Evolutionary conservation across 2,329 filamentous ascomycete genomes (phyloP), one percentile per base, ranked within the genome.

Genomic region (Lasiodiplodia theobromae): DNA sequence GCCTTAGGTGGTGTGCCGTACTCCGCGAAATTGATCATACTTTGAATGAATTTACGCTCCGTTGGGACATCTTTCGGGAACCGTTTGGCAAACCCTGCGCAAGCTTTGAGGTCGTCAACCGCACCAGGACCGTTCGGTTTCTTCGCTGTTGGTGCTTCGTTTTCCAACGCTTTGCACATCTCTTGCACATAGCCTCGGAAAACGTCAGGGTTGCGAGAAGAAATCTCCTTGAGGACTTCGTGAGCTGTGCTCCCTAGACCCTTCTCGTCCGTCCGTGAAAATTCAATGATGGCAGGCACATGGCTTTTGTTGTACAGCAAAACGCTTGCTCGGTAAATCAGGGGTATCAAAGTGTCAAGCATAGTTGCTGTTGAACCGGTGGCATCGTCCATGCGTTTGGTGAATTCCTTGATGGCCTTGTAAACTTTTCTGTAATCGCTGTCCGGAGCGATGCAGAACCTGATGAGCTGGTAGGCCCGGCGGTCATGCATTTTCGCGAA

Each of bases 221-320:
- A 98, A 37, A 98, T 97, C 76, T 97, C 92, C 74, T 93, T 95
- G 58, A 98, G 86, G 66, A 98, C 86, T 75, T 97, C 92, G 75
- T 97, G 94, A 1, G 96, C 95, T 16, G 92, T 89, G 23, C 87
- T 83, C 6, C 91, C 92, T 60, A 97, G 84, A 0, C 90, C 91
- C 60, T 92, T 89, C 75, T 94, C 91, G 75, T 97, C 91, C 11
- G 89, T 94, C 74, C 93, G 91, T 12, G 94, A 94, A 74, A 91
- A 92, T 69, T 94, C 91, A 83, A 98, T 92, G 71, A 98, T 95
- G 0, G 93, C 90, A 3, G 94, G 89, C 21, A 99, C 89, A 77
- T 99, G 94, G 77, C 95, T 98, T 75, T 92, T 90, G 82, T 97
- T 99, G 82, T 96, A 97, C 72, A 97, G 87, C 71, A 99, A 86